Conservation (phyloP, 2,329 filamentous ascomycete genomes). For the Amylocarpus encephaloides region DNA sequence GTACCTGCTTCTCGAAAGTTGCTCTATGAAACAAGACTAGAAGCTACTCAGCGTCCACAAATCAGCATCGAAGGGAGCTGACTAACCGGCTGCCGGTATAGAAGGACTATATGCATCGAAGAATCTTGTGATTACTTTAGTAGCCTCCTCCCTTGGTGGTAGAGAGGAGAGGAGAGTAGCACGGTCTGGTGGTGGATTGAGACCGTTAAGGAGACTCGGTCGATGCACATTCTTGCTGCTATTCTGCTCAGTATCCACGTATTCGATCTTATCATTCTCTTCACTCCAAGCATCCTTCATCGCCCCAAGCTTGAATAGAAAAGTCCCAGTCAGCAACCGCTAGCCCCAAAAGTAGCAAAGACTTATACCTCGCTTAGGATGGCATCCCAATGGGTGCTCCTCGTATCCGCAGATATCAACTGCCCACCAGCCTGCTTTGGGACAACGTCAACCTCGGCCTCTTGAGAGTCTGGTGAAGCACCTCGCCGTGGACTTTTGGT, state of each 20-base stretch:
- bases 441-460: conserved; percentile 61
- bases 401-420: conserved; percentile 74
- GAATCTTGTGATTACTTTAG: conserved; percentile 76
- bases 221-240: conserved; percentile 9
- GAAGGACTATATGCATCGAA: conserved; percentile 70
- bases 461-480: conserved; percentile 27
- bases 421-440: conserved; percentile 69
- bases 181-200: conserved; percentile 47
- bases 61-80: conserved; percentile 43
- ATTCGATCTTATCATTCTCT: conserved; percentile 65
- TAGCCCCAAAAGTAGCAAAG: neutral
- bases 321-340: neutral
- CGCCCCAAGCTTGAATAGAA: conserved; percentile 12
- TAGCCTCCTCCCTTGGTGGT: conserved; percentile 69
- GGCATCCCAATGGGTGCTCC: conserved; percentile 74
- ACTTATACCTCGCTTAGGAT: conserved; percentile 57
- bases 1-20: conserved; percentile 69
- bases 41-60: conserved; percentile 38
- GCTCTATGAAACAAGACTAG: conserved; percentile 66
- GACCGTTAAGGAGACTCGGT: conserved; percentile 28
- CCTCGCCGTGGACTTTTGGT: conserved; percentile 26
- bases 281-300: conserved; percentile 63
- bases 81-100: conserved; percentile 44
- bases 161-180: conserved; percentile 66
- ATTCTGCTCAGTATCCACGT: conserved; percentile 20